Evolutionary conservation across 805 yeast genomes (phyloP), one percentile per base, ranked within the genome.

Genomic region (Saccharomycopsis fodiens): DNA sequence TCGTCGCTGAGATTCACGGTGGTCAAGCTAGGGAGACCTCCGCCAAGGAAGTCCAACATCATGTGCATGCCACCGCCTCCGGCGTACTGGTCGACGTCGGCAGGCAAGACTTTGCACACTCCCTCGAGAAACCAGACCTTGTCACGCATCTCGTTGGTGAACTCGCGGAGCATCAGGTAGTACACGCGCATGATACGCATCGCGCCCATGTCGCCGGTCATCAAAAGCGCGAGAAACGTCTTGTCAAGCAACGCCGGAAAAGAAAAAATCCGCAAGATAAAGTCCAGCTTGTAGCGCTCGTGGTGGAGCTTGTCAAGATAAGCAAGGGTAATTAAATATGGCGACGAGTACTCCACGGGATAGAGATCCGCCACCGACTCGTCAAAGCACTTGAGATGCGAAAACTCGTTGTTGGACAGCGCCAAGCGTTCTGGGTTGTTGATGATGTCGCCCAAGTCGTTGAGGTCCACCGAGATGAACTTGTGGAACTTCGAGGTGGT

Each of bases 81-180:
- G 12, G 89, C 79, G 58, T 85, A 84, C 56, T 83, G 87, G 55
- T 89, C 96, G 45, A 86, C 95, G 61, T 88, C 95, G 8, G 82
- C 94, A 0, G 96, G 96, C 40, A 89, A 69, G 1, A 88, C 95
- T 45, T 80, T 78, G 3, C 93, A 77, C 2, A 87, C 93, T 3
- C 97, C 97, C 62, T 89, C 95, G 52, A 89, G 68, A 55, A 89
- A 88, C 97, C 97, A 89, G 15, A 89, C 94, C 55, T 76, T 76
- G 56, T 88, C 93, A 60, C 84, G 85, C 83, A 85, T 82, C 57
- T 85, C 94, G 30, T 81, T 77, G 0, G 95, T 85, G 61, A 84
- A 89, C 13, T 82, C 79, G 54, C 95, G 69, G 40, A 89, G 71
- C 47, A 89, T 65, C 46, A 84, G 79, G 65, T 89, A 89, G 67